These are phyloP conservation scores for Xylaria scruposa DNA, from an alignment of 495 filamentous ascomycete genomes.

Conservation along the genomic window DNA sequence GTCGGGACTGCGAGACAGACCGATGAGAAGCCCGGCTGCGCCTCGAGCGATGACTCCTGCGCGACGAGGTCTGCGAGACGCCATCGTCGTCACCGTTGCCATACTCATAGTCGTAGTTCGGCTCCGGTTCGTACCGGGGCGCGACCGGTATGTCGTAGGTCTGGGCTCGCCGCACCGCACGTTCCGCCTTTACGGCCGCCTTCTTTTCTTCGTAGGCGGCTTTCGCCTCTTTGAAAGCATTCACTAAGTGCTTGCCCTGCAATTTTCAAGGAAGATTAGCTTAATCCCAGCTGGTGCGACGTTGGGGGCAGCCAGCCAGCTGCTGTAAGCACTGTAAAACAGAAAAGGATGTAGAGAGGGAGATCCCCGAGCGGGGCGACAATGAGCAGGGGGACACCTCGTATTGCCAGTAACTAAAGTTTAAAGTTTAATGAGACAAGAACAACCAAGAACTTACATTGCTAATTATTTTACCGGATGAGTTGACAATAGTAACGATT, in stretches of 20 bases:
- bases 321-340: conserved; percentile 29
- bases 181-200: conserved; percentile 72
- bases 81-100: conserved; percentile 39
- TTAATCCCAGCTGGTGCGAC: not conserved
- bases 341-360: conserved; percentile 13
- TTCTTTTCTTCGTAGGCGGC: conserved; percentile 84
- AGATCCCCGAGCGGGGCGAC: conserved; percentile 16
- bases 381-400: conserved; percentile 13
- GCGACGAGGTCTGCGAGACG: conserved; percentile 47
- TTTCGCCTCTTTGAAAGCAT: conserved; percentile 87
- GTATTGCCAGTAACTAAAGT: conserved; percentile 2
- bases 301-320: not conserved
- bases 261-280: conserved; percentile 16
- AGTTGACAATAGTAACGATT: conserved; percentile 89
- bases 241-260: conserved; percentile 86
- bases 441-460: conserved; percentile 64
- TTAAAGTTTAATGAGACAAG: not conserved
- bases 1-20: conserved; percentile 35
- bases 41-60: conserved; percentile 44
- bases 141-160: conserved; percentile 48
- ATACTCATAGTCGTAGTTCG: conserved; percentile 37
- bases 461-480: conserved; percentile 89
- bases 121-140: conserved; percentile 37
- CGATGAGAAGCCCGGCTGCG: conserved; percentile 32
- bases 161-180: conserved; percentile 51